These are phyloP conservation scores for Candida broadrunensis DNA, from an alignment of 805 yeast genomes.

Conservation along the genomic window DNA sequence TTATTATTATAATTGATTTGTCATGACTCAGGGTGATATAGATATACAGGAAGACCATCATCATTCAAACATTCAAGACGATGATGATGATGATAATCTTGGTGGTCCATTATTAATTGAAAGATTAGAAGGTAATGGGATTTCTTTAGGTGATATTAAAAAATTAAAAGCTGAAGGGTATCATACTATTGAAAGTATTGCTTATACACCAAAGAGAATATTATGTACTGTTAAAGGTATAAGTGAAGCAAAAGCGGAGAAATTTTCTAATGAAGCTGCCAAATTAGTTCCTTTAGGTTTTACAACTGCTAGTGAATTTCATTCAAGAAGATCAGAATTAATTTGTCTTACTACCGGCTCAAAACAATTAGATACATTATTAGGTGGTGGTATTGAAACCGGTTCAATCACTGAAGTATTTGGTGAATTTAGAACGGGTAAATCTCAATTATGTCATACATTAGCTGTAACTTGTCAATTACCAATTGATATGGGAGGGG, in stretches of 20 bases:
- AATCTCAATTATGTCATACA: conserved; percentile 95
- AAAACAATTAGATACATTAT: conserved; percentile 82
- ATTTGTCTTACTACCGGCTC: conserved; percentile 96
- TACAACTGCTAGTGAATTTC: conserved; percentile 95
- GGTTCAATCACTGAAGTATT: conserved; percentile 95
- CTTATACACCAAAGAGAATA: conserved; percentile 85
- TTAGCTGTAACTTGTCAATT: conserved; percentile 95
- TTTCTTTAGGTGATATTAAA: conserved; percentile 70
- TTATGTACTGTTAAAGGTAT: conserved; percentile 83
- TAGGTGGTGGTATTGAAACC: conserved; percentile 97
- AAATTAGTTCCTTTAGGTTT: conserved; percentile 92
- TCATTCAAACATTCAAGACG: conserved; percentile 4
- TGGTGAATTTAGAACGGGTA: conserved; percentile 98
- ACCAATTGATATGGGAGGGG: conserved; percentile 97
- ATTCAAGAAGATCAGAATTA: conserved; percentile 82
- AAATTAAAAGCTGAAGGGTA: conserved; percentile 81
- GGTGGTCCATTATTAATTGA: conserved; percentile 43
- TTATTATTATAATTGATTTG: no score
- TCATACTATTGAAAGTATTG: conserved; percentile 88
- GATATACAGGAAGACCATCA: neutral
- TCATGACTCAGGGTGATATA: conserved; percentile 1
- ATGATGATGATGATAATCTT: conserved; percentile 35
- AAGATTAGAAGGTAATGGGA: conserved; percentile 76
- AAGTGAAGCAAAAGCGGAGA: conserved; percentile 93
- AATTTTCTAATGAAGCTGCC: conserved; percentile 76